phyloP scores from a whole-genome alignment of 352 stramenopile species.

The Phytopythium mirpurense region DNA sequence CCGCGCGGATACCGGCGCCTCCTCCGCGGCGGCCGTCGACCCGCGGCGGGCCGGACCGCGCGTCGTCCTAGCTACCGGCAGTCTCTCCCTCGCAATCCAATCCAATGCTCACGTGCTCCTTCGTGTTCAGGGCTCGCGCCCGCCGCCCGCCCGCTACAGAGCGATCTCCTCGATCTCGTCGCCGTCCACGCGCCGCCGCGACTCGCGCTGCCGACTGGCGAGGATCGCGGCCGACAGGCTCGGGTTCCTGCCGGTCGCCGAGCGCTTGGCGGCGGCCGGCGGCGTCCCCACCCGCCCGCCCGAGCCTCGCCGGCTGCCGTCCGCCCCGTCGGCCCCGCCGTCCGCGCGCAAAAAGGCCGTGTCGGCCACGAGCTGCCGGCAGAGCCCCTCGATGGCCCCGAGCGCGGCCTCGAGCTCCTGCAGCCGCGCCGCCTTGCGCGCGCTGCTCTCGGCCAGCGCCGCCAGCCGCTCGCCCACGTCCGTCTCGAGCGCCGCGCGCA shows the following conservation, averaged over 20 bases:
- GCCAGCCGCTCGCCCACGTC: conserved; percentile 40
- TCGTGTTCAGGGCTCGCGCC: too few relatives aligned
- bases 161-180: conserved; percentile 49
- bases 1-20: not conserved
- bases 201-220: conserved; percentile 25
- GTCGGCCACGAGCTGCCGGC: conserved; percentile 51
- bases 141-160: conserved; percentile 12
- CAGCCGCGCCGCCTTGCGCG: conserved; percentile 51
- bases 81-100: too few relatives aligned
- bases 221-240: conserved; percentile 29
- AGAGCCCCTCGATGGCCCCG: conserved; percentile 58
- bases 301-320: too few relatives aligned
- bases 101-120: too few relatives aligned
- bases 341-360: conserved; percentile 35
- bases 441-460: conserved; percentile 46
- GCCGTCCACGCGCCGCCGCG: conserved; percentile 10
- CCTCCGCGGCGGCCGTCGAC: conserved; percentile 3
- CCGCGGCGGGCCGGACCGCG: not conserved
- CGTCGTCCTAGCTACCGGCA: too few relatives aligned
- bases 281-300: conserved; percentile 1
- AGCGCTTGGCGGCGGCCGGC: conserved; percentile 10
- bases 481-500: conserved; percentile 31
- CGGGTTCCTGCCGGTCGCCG: conserved; percentile 8
- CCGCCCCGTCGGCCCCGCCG: too few relatives aligned
- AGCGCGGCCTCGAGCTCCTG: conserved; percentile 55